Base-by-base conservation (phyloP, 805 yeast genomes). In the Metschnikowia kunwiensis region DNA sequence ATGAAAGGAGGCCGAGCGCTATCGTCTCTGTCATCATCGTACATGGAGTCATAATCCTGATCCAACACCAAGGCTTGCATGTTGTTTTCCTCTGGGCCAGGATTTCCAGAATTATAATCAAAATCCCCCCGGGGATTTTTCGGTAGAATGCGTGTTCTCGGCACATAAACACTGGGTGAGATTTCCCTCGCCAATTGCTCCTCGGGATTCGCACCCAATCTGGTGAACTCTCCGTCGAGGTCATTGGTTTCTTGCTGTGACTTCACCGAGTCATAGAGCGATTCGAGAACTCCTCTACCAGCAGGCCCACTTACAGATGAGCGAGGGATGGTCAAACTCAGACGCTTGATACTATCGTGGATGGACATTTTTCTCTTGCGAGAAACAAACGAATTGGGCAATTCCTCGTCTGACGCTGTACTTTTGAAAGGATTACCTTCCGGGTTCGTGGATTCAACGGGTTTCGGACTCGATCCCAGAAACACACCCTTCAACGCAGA, bases 1-100 rank as follows among this genome's bases (percentile, higher is more conserved):
- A 68, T 68, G 44, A 68, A 65, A 5, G 73, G 72, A 0, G 74
- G 74, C 30, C 74, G 53, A 3, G 61, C 66, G 5, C 51, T 57
- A 39, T 68, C 72, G 8, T 53, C 45, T 8, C 7, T 17, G 5
- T 52, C 58, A 38, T 68, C 72, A 9, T 53, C 46, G 41, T 67
- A 66, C 9, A 47, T 22, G 3, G 65, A 61, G 2, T 65, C 62
- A 42, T 54, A 57, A 22, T 60, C 66, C 24, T 56, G 60, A 26
- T 60, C 64, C n/a, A 57, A 42, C 6, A 53, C 36, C 3, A 51
- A 22, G 2, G 57, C 57, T 8, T 28, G 39, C 34, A 26, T 33
- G 8, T 17, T 30, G 13, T 17, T 30, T 6, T 33, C 25, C n/a
- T 15, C 21, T 5, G 24, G 16, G 16, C 13, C 32, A 21, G 12